phyloP scores from a whole-genome alignment of 179 eudicot species.

The Monotropa hypopitys region DNA sequence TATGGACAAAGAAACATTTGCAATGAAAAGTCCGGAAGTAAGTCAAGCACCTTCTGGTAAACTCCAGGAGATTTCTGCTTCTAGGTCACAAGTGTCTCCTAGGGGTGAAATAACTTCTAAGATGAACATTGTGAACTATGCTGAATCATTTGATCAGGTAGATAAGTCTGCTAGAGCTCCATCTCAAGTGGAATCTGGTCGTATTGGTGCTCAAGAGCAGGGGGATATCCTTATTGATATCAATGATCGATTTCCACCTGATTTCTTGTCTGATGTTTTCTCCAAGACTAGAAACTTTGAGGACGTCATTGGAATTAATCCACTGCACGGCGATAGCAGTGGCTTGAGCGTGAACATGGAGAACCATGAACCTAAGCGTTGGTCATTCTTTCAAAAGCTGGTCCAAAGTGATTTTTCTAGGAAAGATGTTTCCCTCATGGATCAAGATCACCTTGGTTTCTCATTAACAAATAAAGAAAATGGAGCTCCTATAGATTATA shows the following conservation, averaged over 20 bases:
- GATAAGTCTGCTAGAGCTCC: slow-evolving; percentile 10
- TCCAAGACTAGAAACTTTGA: slow-evolving; percentile 50
- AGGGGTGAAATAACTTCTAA: not conserved
- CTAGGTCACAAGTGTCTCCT: slow-evolving; percentile 2
- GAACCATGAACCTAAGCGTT: slow-evolving; percentile 66
- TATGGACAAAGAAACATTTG: slow-evolving; percentile 6
- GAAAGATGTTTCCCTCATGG: slow-evolving; percentile 44
- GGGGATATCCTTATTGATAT: slow-evolving; percentile 70
- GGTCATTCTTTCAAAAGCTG: slow-evolving; percentile 82
- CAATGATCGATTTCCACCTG: slow-evolving; percentile 85
- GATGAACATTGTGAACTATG: not conserved
- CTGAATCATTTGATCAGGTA: not conserved
- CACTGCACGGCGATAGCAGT: slow-evolving; percentile 56
- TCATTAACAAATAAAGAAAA: slow-evolving; percentile 3
- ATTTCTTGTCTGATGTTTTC: slow-evolving; percentile 74
- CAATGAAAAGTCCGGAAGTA: not conserved
- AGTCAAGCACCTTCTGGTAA: slow-evolving; percentile 10
- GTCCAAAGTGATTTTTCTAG: slow-evolving; percentile 54
- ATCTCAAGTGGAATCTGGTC: slow-evolving; percentile 14
- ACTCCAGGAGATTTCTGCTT: slow-evolving; percentile 8
- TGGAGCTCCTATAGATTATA: slow-evolving; percentile 12
- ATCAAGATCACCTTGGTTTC: slow-evolving; percentile 31
- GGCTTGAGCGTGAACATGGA: slow-evolving; percentile 77
- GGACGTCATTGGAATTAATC: slow-evolving; percentile 33
- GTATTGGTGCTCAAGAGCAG: slow-evolving; percentile 26